Conservation (phyloP, 1,284 basidiomycete genomes). For the Heterobasidion occidentale region DNA sequence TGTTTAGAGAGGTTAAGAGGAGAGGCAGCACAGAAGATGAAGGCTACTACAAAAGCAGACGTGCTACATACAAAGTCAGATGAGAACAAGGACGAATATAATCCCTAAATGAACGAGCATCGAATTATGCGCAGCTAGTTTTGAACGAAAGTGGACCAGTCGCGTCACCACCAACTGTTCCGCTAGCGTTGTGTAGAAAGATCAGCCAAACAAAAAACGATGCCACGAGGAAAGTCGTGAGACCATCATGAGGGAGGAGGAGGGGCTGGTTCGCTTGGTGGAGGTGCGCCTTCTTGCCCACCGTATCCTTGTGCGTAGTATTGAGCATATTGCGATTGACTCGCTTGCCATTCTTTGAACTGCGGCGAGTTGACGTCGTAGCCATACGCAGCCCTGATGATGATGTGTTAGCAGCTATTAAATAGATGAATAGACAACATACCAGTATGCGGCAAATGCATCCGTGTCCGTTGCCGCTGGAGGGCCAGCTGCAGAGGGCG, state of each 20-base stretch:
- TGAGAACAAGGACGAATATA: background rate
- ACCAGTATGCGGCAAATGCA: slow-evolving; percentile 70
- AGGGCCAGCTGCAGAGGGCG: slow-evolving; percentile 27
- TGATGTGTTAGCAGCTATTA: background rate
- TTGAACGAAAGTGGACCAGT: background rate
- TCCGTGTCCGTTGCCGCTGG: slow-evolving; percentile 48
- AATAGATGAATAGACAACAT: slow-evolving; percentile 12
- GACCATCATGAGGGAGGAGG: slow-evolving; percentile 21
- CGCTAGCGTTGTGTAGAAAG: background rate
- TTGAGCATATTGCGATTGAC: slow-evolving; percentile 60
- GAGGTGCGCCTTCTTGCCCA: slow-evolving; percentile 20
- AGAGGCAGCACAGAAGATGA: background rate
- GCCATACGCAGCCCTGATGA: slow-evolving; percentile 73
- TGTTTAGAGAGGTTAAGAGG: background rate
- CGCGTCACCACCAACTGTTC: background rate
- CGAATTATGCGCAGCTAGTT: background rate
- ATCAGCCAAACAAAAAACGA: background rate
- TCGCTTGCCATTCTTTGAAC: slow-evolving; percentile 73
- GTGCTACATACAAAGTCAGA: background rate
- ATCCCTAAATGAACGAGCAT: background rate
- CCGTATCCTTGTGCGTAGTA: slow-evolving; percentile 44
- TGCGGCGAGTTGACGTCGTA: slow-evolving; percentile 81
- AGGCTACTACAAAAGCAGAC: background rate
- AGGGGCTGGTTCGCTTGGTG: slow-evolving; percentile 30
- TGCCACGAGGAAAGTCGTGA: background rate